phyloP scores from a whole-genome alignment of 306 rosid species.

The Trichosanthes cucumerina region DNA sequence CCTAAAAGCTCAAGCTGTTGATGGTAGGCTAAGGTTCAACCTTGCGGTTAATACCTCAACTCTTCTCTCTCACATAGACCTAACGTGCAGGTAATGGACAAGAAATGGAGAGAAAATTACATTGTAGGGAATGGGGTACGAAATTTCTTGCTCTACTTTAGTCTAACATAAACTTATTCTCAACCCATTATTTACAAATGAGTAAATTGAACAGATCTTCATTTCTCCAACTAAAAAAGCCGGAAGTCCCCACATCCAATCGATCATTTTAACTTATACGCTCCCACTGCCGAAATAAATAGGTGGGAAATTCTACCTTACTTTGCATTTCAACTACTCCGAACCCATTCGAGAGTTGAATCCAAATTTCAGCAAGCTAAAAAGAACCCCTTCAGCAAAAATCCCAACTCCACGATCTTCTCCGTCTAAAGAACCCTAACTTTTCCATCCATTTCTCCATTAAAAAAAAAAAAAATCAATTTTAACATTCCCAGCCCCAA shows the following conservation, averaged over 20 bases:
- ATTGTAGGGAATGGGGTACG: not conserved
- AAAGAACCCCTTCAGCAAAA: not conserved
- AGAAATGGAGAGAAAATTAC: not conserved
- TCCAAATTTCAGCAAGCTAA: not conserved
- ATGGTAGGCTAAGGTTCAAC: not conserved
- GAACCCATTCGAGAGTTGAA: not conserved
- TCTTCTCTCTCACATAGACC: not conserved
- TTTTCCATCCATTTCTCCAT: not conserved
- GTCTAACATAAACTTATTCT: not conserved
- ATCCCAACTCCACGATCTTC: not conserved
- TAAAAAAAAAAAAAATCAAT: not conserved
- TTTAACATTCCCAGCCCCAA: conserved; percentile 12
- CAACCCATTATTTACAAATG: not conserved
- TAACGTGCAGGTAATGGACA: not conserved
- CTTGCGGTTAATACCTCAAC: not conserved
- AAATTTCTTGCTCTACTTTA: not conserved
- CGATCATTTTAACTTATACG: not conserved
- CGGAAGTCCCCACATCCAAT: not conserved
- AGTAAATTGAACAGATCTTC: not conserved
- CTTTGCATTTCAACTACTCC: not conserved
- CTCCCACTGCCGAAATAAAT: not conserved
- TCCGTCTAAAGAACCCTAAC: not conserved
- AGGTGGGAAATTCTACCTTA: not conserved
- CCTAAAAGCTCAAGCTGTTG: not conserved
- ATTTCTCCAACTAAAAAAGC: not conserved